Base-by-base conservation (phyloP, 164 flowering plant genomes). In the Tinospora cordifolia region DNA sequence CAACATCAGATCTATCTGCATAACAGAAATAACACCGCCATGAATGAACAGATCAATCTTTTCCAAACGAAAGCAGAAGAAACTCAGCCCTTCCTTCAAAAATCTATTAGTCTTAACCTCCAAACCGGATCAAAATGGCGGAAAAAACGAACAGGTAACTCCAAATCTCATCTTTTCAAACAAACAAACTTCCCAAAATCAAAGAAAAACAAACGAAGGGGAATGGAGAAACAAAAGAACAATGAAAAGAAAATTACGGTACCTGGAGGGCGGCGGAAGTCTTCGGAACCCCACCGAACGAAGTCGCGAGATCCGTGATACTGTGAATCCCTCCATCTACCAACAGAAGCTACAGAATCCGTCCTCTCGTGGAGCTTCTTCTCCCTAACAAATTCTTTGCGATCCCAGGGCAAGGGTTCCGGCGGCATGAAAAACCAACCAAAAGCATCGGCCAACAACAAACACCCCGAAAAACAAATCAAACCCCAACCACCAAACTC, bases 371-470 rank as follows among this genome's bases (percentile, higher is more conserved):
- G 36, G 4, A 30, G 84, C 87, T 84, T 85, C 87, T 87, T 88
- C 80, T 89, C 92, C 84, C 78, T 88, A 78, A 83, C 80, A 72
- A 86, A 83, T 68, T 92, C 98, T 82, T 87, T 90, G 82, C 98
- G 90, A 78, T 91, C 94, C 93, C 88, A 90, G 64, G 86, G 84
- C 85, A 76, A 77, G 65, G 90, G 90, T 85, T 95, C 99, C 71
- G 94, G 94, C 87, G 98, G 98, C 99, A 91, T 91, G 81, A 84
- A 87, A 79, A 65, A 63, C 38, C 73, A 62, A 39, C 57, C 77
- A 75, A 82, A 60, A 71, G 83, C 87, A 84, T 84, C 77, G 77
- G 82, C 83, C 83, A 65, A 71, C 64, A 51, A 62, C 38, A 46
- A 57, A 58, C 15, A 64, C 22, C 57, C 22, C 10, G n/a, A 66